Conservation (phyloP, 345 rosid species). For the Citrus reticulata region DNA sequence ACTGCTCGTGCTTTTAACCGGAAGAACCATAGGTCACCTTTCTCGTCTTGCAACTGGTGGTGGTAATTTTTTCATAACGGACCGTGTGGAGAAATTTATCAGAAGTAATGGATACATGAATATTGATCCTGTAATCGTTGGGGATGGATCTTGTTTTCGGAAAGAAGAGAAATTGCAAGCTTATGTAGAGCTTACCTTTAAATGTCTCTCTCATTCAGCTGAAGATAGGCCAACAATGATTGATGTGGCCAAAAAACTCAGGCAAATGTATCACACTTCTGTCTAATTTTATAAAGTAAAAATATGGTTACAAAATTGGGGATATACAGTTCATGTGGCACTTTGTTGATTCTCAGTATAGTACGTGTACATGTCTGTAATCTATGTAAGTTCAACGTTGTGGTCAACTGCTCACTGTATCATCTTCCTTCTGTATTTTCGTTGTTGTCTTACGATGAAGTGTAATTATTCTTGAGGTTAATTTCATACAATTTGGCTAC, state of each 20-base stretch:
- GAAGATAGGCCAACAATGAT: slow-evolving; percentile 23
- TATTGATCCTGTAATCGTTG: slow-evolving; percentile 1
- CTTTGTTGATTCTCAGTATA: too few species aligned
- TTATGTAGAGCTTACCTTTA: neutral
- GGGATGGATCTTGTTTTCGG: neutral
- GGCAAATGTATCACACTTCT: neutral
- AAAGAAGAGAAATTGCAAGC: slow-evolving; percentile 3
- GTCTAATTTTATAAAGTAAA: neutral
- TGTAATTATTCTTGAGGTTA: too few species aligned
- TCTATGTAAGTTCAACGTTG: too few species aligned
- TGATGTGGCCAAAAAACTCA: slow-evolving; percentile 21
- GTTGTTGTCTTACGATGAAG: too few species aligned
- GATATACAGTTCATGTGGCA: too few species aligned
- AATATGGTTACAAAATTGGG: neutral
- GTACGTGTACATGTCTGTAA: too few species aligned
- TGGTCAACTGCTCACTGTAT: too few species aligned
- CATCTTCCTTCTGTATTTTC: too few species aligned
- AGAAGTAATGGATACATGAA: neutral
- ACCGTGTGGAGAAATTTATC: neutral
- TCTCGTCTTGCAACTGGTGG: neutral
- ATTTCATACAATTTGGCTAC: too few species aligned
- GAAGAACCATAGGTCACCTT: neutral
- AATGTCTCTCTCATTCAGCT: neutral
- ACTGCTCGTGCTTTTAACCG: neutral
- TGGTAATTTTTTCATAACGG: neutral